These are phyloP conservation scores for Thinopyrum obtusiflorum DNA, from an alignment of 202 grass and related monocot genomes.

Conservation along the genomic window DNA sequence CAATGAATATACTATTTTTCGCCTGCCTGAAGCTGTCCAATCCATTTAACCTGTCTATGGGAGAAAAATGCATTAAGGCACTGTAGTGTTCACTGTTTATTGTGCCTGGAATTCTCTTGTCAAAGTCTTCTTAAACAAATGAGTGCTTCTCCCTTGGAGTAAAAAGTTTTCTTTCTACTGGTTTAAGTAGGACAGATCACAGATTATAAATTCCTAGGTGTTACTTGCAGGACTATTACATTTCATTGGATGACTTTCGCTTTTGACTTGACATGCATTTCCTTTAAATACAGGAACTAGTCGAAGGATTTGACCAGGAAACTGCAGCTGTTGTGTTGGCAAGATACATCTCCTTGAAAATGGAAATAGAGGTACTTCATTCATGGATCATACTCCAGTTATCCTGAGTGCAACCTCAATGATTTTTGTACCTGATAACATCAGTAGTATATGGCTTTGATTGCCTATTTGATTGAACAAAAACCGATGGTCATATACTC, in stretches of 20 bases:
- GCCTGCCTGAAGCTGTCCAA: neutral
- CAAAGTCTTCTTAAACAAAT: neutral
- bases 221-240: neutral
- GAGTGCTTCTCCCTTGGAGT: neutral
- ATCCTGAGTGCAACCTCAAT: neutral
- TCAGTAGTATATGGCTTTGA: no score
- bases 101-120: neutral
- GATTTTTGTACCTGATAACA: neutral
- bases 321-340: conserved; percentile 91
- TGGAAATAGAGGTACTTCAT: conserved; percentile 91
- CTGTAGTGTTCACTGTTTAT: neutral
- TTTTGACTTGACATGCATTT: conserved; percentile 21
- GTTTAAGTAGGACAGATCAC: neutral
- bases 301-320: conserved; percentile 98
- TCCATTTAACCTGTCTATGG: neutral
- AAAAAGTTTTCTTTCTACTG: neutral
- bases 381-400: neutral
- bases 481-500: neutral
- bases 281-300: conserved; percentile 66
- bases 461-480: no score
- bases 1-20: neutral
- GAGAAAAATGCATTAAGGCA: conserved; percentile 3
- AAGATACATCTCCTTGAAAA: conserved; percentile 99
- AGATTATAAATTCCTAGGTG: neutral
- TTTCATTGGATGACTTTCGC: conserved; percentile 12